Evolutionary conservation across 352 stramenopile species (phyloP).

Genomic region (Phytopythium kandeliae): DNA sequence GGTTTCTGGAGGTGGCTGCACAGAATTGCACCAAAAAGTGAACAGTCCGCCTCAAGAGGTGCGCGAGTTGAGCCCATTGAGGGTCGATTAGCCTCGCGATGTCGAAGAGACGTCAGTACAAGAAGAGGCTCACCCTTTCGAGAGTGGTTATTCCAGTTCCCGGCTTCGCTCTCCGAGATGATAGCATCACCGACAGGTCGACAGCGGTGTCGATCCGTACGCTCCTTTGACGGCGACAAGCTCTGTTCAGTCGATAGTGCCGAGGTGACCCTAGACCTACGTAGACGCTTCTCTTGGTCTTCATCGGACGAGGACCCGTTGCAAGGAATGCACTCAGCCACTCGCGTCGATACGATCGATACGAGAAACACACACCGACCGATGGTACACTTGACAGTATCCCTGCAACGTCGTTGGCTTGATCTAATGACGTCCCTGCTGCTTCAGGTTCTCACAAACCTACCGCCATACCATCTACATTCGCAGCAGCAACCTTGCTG

Average conservation of each 20-base stretch:
- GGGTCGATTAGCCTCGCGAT: too few relatives aligned
- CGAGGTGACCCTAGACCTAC: neutral
- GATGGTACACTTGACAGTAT: too few relatives aligned
- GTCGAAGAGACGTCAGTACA: neutral
- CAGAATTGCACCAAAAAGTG: conserved; percentile 1
- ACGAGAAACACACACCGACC: neutral
- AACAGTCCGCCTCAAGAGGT: neutral
- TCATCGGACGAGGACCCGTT: neutral
- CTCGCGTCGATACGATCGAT: neutral
- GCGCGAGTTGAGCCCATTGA: too few relatives aligned
- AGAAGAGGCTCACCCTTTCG: neutral
- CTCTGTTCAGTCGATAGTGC: neutral
- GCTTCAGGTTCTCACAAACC: neutral
- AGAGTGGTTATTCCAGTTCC: neutral
- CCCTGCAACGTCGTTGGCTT: neutral
- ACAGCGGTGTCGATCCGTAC: neutral
- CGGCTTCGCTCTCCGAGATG: neutral
- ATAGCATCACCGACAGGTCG: neutral
- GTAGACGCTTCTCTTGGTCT: neutral
- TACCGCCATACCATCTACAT: neutral
- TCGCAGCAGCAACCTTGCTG: neutral
- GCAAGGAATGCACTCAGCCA: neutral
- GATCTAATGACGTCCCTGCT: neutral
- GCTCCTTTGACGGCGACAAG: neutral
- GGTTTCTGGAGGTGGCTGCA: conserved; percentile 23